These are phyloP conservation scores for Dioscorea zingiberensis DNA, from an alignment of 106 monocot species.

Conservation along the genomic window DNA sequence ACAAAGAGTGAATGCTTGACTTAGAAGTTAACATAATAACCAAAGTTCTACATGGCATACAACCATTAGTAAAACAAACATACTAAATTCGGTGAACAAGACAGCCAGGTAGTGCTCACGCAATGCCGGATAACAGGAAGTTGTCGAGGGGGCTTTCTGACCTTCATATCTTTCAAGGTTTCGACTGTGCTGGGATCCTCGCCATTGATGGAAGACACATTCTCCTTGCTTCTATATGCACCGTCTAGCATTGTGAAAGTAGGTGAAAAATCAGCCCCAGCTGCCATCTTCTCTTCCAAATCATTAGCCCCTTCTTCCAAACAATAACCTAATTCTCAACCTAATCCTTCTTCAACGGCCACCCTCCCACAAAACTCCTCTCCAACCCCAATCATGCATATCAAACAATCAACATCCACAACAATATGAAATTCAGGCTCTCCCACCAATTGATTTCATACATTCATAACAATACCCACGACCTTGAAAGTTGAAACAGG, in stretches of 20 bases:
- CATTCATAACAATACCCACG: neutral
- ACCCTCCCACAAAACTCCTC: neutral
- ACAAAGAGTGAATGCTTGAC: neutral
- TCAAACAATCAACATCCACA: neutral
- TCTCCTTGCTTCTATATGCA: conserved; percentile 3
- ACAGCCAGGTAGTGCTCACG: conserved; percentile 1
- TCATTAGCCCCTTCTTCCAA: neutral
- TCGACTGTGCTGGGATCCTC: conserved; percentile 2
- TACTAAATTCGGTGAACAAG: neutral
- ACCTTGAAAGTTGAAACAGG: neutral
- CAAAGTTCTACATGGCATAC: neutral
- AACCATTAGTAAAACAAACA: neutral
- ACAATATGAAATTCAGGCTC: neutral
- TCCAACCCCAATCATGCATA: neutral
- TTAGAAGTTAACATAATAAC: neutral
- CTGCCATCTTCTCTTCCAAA: conserved; percentile 5
- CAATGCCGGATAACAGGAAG: conserved; percentile 9
- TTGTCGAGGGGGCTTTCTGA: conserved; percentile 9
- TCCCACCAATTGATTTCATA: neutral
- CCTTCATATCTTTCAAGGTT: neutral
- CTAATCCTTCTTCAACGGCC: neutral
- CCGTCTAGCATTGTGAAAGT: conserved; percentile 4
- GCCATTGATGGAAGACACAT: neutral
- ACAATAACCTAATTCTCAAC: neutral
- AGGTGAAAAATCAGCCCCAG: conserved; percentile 4